These are phyloP conservation scores for Elsinoe arachidis DNA, from an alignment of 2,329 filamentous ascomycete species.

Conservation along the genomic window DNA sequence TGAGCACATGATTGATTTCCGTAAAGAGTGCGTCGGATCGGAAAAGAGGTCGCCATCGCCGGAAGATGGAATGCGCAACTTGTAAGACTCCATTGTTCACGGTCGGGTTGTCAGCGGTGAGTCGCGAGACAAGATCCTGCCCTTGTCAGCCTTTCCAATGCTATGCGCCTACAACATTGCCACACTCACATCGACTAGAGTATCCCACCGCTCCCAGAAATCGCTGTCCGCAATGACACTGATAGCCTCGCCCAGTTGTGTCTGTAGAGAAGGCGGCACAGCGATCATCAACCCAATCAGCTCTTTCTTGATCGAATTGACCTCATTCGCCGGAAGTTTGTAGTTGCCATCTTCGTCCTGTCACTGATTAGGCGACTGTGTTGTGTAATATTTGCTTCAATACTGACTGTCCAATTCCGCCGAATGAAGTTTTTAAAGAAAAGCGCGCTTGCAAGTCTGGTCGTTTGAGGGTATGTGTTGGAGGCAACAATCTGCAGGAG, in stretches of 20 bases:
- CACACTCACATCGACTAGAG: slow-evolving; percentile 65
- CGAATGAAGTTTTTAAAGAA: slow-evolving; percentile 99
- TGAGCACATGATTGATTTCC: slow-evolving; percentile 92
- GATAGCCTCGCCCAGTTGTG: slow-evolving; percentile 91
- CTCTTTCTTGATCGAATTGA: slow-evolving; percentile 84
- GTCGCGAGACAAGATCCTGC: slow-evolving; percentile 76
- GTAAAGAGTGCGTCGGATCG: slow-evolving; percentile 85
- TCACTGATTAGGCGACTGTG: slow-evolving; percentile 17
- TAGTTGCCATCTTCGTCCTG: slow-evolving; percentile 88
- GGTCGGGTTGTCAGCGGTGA: slow-evolving; percentile 71
- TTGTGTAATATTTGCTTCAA: background rate
- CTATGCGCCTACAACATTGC: background rate
- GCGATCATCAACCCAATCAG: slow-evolving; percentile 95
- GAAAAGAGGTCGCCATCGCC: slow-evolving; percentile 89
- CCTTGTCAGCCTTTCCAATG: slow-evolving; percentile 9
- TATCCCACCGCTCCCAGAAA: slow-evolving; percentile 94
- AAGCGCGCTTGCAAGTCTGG: slow-evolving; percentile 76
- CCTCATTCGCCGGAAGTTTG: slow-evolving; percentile 74
- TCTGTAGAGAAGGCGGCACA: slow-evolving; percentile 77
- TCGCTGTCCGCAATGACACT: slow-evolving; percentile 97
- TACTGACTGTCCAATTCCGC: slow-evolving; percentile 73
- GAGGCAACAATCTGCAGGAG: slow-evolving; percentile 86
- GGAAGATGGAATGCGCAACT: slow-evolving; percentile 97
- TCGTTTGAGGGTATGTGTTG: slow-evolving; percentile 62
- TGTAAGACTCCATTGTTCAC: slow-evolving; percentile 91